Evolutionary conservation across 306 rosid genomes (phyloP), one percentile per base, ranked within the genome.

Genomic region (Casuarina equisetifolia): DNA sequence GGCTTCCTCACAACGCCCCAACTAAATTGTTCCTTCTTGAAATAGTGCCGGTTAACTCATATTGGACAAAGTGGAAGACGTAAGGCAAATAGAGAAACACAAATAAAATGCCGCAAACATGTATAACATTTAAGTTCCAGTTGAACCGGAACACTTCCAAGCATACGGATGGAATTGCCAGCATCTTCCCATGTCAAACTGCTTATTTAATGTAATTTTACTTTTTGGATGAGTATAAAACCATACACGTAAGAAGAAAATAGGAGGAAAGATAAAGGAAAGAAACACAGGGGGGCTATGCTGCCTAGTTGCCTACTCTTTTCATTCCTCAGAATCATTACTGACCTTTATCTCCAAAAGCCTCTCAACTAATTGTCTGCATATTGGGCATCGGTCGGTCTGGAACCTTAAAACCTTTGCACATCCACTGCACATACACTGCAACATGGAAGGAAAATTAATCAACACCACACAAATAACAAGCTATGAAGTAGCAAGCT

Each of bases 291-390:
- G 76, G 80, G 86, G 80, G 80, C 85, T 81, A 81, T 80, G 86
- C 89, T 82, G 83, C 81, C 82, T 66, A 70, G 43, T 72, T 53
- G 74, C 51, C 57, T 2, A 36, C 58, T 40, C 67, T 78, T 79
- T 73, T 91, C 88, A 90, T 75, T 88, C 89, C 52, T 90, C 93
- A 17, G 88, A 76, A 10, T 87, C 91, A 71, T 76, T 81, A 83
- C 58, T 90, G 76, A 92, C 96, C 85, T 78, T 91, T 80, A 96
- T 96, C 91, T 96, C 97, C 90, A 92, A 74, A 83, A 92, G 99
- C 90, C 94, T 88, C 84, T 96, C 97, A 15, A 92, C 91, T n/a
- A 96, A 96, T 82, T 96, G 99, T 78, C 99, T 87, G 90, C 99
- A 96, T 49, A 96, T 96, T 10, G 99, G 99, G 79, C 99, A 96